Conservation (phyloP, 257 asterid species). For the Solanum pennellii region DNA sequence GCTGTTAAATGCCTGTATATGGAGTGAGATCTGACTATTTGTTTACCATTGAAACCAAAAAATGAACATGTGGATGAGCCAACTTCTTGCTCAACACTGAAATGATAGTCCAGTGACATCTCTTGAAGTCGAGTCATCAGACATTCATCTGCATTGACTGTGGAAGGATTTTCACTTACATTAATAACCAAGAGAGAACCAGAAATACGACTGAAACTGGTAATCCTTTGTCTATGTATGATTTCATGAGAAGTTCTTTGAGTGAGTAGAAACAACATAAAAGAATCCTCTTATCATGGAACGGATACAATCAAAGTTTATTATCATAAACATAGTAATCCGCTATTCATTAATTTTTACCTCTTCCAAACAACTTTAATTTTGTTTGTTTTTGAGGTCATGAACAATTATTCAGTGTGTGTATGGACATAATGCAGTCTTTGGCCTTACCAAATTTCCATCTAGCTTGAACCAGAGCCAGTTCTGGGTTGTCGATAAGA, state of each 20-base stretch:
- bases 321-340: neutral
- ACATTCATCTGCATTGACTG: slow-evolving; percentile 72
- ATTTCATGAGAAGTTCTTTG: neutral
- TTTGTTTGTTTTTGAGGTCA: neutral
- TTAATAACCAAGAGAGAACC: neutral
- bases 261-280: neutral
- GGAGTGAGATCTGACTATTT: neutral
- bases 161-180: slow-evolving; percentile 1
- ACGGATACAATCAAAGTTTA: neutral
- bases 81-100: slow-evolving; percentile 69
- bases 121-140: slow-evolving; percentile 69
- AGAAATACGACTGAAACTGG: neutral
- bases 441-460: slow-evolving; percentile 79
- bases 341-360: neutral
- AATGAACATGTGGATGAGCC: slow-evolving; percentile 70
- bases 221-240: neutral
- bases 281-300: neutral
- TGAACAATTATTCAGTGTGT: neutral
- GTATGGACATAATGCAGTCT: neutral
- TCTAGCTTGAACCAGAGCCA: slow-evolving; percentile 94
- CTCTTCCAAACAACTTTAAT: neutral
- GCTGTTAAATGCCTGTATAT: neutral
- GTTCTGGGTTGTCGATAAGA: slow-evolving; percentile 62
- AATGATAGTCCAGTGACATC: slow-evolving; percentile 67
- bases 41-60: slow-evolving; percentile 60